Evolutionary conservation across 208 protist genomes (phyloP), one percentile per base, ranked within the genome.

Genomic region (Wallacemonas rigidus): DNA sequence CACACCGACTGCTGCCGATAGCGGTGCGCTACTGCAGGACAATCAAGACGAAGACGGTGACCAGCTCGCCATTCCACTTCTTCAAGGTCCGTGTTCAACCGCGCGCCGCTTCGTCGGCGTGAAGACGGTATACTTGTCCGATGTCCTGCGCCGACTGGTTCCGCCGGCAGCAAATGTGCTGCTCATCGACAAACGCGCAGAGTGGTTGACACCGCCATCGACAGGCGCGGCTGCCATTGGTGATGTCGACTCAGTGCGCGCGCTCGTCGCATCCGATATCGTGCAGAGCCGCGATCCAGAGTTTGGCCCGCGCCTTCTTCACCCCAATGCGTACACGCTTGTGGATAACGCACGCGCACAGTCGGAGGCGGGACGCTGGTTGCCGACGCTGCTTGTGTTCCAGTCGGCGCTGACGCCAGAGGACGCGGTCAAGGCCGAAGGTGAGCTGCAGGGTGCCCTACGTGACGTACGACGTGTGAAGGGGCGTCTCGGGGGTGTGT

Each of bases 361-460:
- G 26, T 26, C 26, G 26, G 26, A 26, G 26, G 26, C 26, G 26
- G 26, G 26, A 26, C 26, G 26, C 26, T 47, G 76, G 5, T 36
- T 82, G 36, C 77, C 81, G 15, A 83, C 75, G 11, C 41, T 86
- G 39, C 73, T 86, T 54, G 77, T 75, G 14, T 86, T 83, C 54
- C 77, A 76, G 38, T 82, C 81, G 1, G 67, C 40, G 41, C 70
- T 77, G 26, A 69, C 72, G 8, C 9, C 41, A 2, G 50, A 39
- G 2, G 54, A 45, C 2, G 78, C 81, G 40, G 54, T 39, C 44
- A 15, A 9, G 26, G 39, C 62, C 50, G 71, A 80, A 67, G 58
- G 36, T 1, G 71, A 72, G 53, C 48, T 86, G 39, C 38, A 69
- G 11, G 47, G 75, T 9, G 81, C 77, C 5, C 54, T 82, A 54